Conservation (phyloP, 2,329 filamentous ascomycete genomes). For the Penicillium concentricum region DNA sequence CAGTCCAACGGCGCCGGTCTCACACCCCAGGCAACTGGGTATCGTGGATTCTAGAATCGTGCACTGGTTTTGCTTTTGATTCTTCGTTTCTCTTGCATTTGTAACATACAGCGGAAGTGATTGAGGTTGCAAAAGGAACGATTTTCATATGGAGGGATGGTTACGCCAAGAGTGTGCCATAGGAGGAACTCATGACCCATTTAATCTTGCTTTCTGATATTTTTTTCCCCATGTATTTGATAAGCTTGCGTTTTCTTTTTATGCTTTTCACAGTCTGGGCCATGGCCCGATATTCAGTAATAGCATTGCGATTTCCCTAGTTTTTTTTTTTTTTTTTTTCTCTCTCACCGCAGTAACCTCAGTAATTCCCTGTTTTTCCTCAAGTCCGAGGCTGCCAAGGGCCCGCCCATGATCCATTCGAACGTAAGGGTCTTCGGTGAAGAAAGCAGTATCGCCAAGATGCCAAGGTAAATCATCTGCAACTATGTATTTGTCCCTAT, state of each 20-base stretch:
- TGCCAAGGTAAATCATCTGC: slow-evolving; percentile 16
- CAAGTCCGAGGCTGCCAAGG: neutral
- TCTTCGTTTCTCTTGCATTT: slow-evolving; percentile 28
- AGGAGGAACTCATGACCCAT: slow-evolving; percentile 18
- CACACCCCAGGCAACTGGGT: slow-evolving; percentile 82
- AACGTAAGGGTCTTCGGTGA: slow-evolving; percentile 5
- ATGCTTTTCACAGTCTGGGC: slow-evolving; percentile 8
- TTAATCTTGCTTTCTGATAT: slow-evolving; percentile 22
- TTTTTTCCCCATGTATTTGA: slow-evolving; percentile 25
- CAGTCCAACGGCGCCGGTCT: slow-evolving; percentile 75
- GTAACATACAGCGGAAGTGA: slow-evolving; percentile 36
- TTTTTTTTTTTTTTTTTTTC: neutral
- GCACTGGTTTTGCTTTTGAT: slow-evolving; percentile 15
- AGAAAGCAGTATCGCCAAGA: slow-evolving; percentile 11
- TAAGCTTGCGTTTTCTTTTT: slow-evolving; percentile 13
- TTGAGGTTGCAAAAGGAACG: slow-evolving; percentile 28
- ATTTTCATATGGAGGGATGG: slow-evolving; percentile 13
- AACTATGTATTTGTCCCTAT: neutral
- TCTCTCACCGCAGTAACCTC: neutral
- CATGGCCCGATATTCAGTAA: slow-evolving; percentile 12
- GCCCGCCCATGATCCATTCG: neutral
- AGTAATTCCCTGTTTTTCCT: neutral
- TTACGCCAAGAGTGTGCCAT: slow-evolving; percentile 1
- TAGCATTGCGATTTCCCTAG: slow-evolving; percentile 8
- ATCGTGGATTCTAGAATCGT: slow-evolving; percentile 52